A percentile compares a stretch with the other conserved stretches of the same genome.
Conservation (phyloP, 2,329 filamentous ascomycete genomes). For the Exophiala xenobiotica region DNA sequence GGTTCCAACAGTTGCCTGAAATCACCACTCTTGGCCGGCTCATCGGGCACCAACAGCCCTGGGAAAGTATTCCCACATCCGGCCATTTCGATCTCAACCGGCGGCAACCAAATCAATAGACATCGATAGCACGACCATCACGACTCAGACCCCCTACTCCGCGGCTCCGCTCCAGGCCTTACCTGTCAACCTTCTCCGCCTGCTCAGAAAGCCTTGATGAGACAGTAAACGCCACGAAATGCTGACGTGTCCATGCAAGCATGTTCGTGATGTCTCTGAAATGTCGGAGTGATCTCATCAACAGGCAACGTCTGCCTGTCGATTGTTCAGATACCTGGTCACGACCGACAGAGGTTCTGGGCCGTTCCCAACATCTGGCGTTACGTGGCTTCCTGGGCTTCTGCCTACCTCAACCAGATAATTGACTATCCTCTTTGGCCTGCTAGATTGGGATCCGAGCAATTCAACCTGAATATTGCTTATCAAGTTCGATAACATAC, state of each 20-base stretch:
- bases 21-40: slow-evolving; percentile 8
- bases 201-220: slow-evolving; percentile 4
- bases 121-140: slow-evolving; percentile 1
- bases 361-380: too few relatives aligned
- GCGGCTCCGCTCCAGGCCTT: slow-evolving; percentile 10
- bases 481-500: too few relatives aligned
- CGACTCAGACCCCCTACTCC: slow-evolving; percentile 7
- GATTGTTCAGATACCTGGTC: too few relatives aligned
- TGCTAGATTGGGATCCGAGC: too few relatives aligned
- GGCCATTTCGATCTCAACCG: slow-evolving; percentile 21
- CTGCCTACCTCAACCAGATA: too few relatives aligned
- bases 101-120: not conserved
- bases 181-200: slow-evolving; percentile 9
- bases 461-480: too few relatives aligned
- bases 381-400: too few relatives aligned
- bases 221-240: slow-evolving; percentile 6
- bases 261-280: slow-evolving; percentile 5
- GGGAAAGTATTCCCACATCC: slow-evolving; percentile 22
- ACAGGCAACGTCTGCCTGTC: too few relatives aligned
- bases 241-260: slow-evolving; percentile 16
- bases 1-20: slow-evolving; percentile 6
- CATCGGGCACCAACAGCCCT: slow-evolving; percentile 15
- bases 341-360: too few relatives aligned
- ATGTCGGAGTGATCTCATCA: too few relatives aligned
- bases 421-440: too few relatives aligned